These are phyloP conservation scores for Dothistroma pini DNA, from an alignment of 2,329 filamentous ascomycete genomes.

Conservation along the genomic window DNA sequence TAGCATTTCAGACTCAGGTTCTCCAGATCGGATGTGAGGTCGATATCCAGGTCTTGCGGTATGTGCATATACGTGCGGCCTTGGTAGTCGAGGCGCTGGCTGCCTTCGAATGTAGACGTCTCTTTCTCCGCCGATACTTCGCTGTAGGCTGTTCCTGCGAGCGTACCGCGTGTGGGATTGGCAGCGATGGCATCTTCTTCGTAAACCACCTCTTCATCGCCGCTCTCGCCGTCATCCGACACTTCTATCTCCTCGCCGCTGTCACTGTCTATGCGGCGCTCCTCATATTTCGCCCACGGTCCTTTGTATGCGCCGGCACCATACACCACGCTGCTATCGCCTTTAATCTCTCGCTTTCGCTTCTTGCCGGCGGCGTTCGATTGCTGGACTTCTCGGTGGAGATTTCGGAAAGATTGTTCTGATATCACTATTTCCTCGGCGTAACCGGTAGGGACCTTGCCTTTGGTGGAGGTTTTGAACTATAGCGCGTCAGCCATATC, in stretches of 20 bases:
- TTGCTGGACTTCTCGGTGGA: conserved; percentile 74
- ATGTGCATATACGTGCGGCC: conserved; percentile 97
- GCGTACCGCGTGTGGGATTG: conserved; percentile 47
- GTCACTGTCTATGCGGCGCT: conserved; percentile 67
- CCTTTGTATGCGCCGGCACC: conserved; percentile 87
- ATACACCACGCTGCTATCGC: conserved; percentile 77
- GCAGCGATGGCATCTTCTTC: conserved; percentile 68
- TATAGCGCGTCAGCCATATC: too few relatives aligned
- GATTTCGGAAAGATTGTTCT: conserved; percentile 82
- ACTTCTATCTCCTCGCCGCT: conserved; percentile 66
- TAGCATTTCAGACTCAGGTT: conserved; percentile 58
- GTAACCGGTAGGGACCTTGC: conserved; percentile 64
- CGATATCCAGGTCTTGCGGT: conserved; percentile 82
- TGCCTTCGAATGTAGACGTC: conserved; percentile 82
- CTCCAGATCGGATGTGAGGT: conserved; percentile 72
- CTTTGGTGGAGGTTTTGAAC: conserved; percentile 38
- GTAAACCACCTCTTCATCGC: conserved; percentile 72
- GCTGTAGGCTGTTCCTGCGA: conserved; percentile 53
- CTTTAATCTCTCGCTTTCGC: conserved; percentile 78
- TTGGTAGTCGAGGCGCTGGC: conserved; percentile 78
- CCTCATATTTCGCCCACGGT: conserved; percentile 84
- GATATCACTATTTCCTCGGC: conserved; percentile 87
- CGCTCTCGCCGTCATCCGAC: conserved; percentile 70
- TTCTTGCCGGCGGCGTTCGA: conserved; percentile 57
- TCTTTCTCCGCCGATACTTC: conserved; percentile 54